Evolutionary conservation across 306 rosid species (phyloP), one percentile per base, ranked within the genome.

Genomic region (Medicago lupulina): DNA sequence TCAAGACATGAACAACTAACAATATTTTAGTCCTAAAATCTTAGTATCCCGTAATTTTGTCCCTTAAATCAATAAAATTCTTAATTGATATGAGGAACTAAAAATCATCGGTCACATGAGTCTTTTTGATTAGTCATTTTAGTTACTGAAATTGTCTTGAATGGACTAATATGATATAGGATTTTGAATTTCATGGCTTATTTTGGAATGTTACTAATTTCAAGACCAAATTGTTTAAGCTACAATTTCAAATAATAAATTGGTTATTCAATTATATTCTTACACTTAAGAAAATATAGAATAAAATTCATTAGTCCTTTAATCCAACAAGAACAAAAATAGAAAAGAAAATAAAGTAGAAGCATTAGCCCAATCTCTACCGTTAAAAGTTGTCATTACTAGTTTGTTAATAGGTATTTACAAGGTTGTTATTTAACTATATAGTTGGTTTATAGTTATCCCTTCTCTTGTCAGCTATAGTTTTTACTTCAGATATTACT

Each of bases 321-420:
- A 15, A 62, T 57, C 15, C 62, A 57, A 1, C 17, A 34, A 31
- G 12, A 34, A n/a, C 23, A 14, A 60, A 12, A 67, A 61, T 47
- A 4, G 9, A 72, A 43, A 43, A 31, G 25, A 43, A 67, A 40
- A 9, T 0, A 65, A 81, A 2, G 97, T 97, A 0, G 97, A 44
- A 18, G 98, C 96, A 1, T 78, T 70, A 6, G 93, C 76, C 97
- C 97, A 95, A 58, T 89, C 97, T 8, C 67, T 76, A 31, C 97
- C 98, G 28, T 25, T 2, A 25, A 25, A 25, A 25, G 2, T 25
- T 25, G 28, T 25, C 2, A 25, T 25, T 25, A 2, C 28, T 25
- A 25, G 28, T 25, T 25, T 25, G 28, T 25, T 25, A 25, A 25
- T 25, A 25, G 28, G 28, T 25, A 25, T 25, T 25, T 25, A 25